These are phyloP conservation scores for Eucalyptus paniculata DNA, from an alignment of 345 rosid species.

Conservation along the genomic window DNA sequence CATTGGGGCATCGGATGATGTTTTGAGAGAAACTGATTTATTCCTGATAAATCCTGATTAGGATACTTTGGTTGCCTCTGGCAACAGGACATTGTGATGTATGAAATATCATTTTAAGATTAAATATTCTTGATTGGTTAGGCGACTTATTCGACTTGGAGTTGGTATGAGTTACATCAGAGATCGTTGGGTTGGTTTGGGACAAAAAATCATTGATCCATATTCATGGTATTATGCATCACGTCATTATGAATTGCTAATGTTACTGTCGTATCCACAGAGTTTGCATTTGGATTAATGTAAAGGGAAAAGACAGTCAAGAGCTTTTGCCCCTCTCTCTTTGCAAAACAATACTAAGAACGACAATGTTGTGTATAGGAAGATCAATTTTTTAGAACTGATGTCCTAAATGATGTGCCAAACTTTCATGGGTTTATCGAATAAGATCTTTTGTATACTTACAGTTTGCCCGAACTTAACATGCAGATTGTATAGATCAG, in stretches of 20 bases:
- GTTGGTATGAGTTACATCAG: background rate
- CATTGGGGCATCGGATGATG: background rate
- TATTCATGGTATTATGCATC: background rate
- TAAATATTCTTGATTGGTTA: background rate
- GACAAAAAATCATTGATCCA: background rate
- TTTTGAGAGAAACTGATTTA: background rate
- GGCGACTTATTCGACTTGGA: background rate
- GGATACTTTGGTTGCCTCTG: background rate
- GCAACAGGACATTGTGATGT: background rate
- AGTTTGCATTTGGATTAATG: background rate
- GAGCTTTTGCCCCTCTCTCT: background rate
- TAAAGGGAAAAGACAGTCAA: background rate
- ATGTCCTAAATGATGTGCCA: background rate
- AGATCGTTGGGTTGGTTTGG: background rate
- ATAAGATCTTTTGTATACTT: background rate
- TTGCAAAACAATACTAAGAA: rapidly evolving
- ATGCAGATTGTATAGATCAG: background rate
- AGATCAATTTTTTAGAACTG: background rate
- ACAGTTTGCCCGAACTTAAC: background rate
- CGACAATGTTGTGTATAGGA: background rate
- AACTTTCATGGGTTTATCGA: background rate
- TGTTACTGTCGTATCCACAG: background rate
- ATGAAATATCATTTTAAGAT: background rate
- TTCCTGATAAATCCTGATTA: background rate
- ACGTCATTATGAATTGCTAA: background rate